Conservation (phyloP, 495 filamentous ascomycete species). For the Aspergillus hancockii region DNA sequence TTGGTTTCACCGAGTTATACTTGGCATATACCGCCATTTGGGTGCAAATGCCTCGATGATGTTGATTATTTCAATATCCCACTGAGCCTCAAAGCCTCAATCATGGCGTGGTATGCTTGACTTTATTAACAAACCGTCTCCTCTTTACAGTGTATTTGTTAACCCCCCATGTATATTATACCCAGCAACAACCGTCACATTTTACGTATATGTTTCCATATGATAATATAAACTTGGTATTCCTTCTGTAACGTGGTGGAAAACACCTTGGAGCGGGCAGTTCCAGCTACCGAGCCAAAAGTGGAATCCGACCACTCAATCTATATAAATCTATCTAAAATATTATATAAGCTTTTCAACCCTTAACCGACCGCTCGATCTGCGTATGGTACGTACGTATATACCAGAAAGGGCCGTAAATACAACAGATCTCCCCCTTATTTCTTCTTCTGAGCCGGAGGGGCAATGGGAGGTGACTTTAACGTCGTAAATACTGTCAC, state of each 20-base stretch:
- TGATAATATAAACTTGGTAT: not conserved
- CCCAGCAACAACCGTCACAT: slow-evolving; percentile 5
- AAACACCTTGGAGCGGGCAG: not conserved
- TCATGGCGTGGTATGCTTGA: not conserved
- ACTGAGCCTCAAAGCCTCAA: not conserved
- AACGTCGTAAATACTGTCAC: slow-evolving; percentile 70
- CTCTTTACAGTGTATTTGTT: slow-evolving; percentile 5
- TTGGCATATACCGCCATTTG: too few species aligned
- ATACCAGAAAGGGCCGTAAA: not conserved
- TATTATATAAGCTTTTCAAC: not conserved
- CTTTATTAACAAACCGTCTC: not conserved
- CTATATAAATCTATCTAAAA: not conserved
- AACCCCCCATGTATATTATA: slow-evolving; percentile 5
- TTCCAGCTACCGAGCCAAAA: slow-evolving; percentile 9
- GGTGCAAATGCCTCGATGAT: too few species aligned
- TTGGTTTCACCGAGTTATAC: too few species aligned
- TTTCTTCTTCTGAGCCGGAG: slow-evolving; percentile 18
- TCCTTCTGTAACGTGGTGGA: not conserved
- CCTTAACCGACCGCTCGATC: not conserved
- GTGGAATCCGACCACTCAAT: not conserved
- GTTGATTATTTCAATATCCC: not conserved
- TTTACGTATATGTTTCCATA: not conserved
- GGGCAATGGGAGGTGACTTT: slow-evolving; percentile 38
- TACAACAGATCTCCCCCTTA: not conserved
- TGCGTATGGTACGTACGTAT: not conserved